Evolutionary conservation across 371 early-diverging fungal species (phyloP), one percentile per base, ranked within the genome.

Genomic region (Chytridium lagenaria): DNA sequence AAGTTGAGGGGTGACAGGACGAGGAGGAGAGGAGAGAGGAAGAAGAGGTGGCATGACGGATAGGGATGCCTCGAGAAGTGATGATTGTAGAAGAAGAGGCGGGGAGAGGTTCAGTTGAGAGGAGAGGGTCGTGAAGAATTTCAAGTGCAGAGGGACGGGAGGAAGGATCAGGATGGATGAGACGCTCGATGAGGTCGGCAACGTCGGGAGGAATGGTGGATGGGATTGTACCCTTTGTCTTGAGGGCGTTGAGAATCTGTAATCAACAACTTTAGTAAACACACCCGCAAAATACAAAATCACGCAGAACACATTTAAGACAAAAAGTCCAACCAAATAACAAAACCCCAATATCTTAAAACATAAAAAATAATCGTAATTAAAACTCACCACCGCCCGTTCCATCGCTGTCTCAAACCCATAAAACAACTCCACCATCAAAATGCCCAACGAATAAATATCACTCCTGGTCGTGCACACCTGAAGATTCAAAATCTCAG

Each of bases 381-480:
- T n/a, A 26, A 52, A 26, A 61, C 61, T 30, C 3, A 61, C 61
- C 61, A 84, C 77, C 2, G 90, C 87, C 0, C 88, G 88, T 67
- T 90, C 92, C 91, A 91, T 90, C 37, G 78, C 81, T 22, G 88
- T 89, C 12, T 83, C 74, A 67, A 90, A 91, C 0, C 90, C 89
- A 22, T 87, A 84, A 52, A 87, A 89, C 1, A 92, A 84, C 55
- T 92, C 92, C 70, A 91, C 88, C 66, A 91, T 80, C 63, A 92
- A 87, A 65, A 92, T 87, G 3, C 91, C 91, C 30, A 92, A 70
- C 0, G 91, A 90, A 67, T 89, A 92, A 28, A 92, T 90, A 78
- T 92, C 92, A 7, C 77, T 77, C 38, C 70, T 44, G 22, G 77
- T 50, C 0, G 77, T 77, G 50, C 68, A 71, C 7, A 67, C 38